Evolutionary conservation across 805 yeast genomes (phyloP).

Genomic region (Clavispora phyllophila): DNA sequence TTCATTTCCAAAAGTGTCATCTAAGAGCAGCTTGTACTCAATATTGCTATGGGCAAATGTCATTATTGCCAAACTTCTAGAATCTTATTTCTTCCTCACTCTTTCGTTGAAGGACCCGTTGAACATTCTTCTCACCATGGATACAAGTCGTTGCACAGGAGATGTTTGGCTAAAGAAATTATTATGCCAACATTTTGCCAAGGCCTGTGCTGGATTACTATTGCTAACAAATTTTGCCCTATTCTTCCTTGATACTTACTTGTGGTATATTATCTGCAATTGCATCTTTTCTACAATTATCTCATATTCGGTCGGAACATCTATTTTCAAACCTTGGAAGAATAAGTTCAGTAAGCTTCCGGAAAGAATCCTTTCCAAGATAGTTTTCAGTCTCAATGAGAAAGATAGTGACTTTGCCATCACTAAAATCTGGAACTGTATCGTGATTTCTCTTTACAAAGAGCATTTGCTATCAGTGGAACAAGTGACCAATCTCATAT

Average conservation of each 20-base stretch:
- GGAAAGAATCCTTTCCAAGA: constrained; percentile 27
- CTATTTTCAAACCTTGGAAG: constrained; percentile 36
- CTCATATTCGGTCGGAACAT: constrained; percentile 27
- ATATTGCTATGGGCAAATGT: constrained; percentile 26
- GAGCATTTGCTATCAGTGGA: constrained; percentile 36
- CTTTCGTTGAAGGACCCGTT: constrained; percentile 32
- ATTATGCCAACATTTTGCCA: constrained; percentile 26
- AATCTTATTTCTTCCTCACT: constrained; percentile 33
- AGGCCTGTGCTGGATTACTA: constrained; percentile 20
- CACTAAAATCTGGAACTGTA: constrained; percentile 16
- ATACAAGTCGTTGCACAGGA: constrained; percentile 23
- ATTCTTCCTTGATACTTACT: constrained; percentile 36
- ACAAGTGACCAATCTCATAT: constrained; percentile 35
- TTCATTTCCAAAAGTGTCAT: constrained; percentile 20
- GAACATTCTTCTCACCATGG: constrained; percentile 23
- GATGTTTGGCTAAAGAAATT: constrained; percentile 20
- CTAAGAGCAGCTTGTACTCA: constrained; percentile 22
- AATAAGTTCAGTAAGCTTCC: constrained; percentile 32
- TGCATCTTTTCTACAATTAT: constrained; percentile 29
- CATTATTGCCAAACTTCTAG: constrained; percentile 29
- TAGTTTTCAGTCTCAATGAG: constrained; percentile 9
- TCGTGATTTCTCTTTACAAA: constrained; percentile 19
- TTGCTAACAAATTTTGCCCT: constrained; percentile 25
- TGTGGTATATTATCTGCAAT: constrained; percentile 37
- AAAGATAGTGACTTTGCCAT: constrained; percentile 3